These are phyloP conservation scores for Xerocomus brunneocitrinus DNA, from an alignment of 768 basidiomycete genomes.

Conservation along the genomic window DNA sequence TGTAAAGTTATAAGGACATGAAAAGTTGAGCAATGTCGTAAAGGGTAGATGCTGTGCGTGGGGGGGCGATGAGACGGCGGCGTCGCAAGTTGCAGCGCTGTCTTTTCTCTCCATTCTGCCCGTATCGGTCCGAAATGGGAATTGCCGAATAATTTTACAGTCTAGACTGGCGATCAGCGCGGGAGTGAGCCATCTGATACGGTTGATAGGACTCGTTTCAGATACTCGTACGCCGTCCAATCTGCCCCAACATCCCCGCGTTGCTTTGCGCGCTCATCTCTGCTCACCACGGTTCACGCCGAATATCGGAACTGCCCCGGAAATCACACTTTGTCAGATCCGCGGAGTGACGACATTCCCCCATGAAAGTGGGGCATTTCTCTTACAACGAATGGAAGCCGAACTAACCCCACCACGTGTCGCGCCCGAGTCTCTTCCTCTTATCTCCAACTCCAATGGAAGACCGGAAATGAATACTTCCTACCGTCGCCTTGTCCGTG, in stretches of 20 bases:
- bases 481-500: slow-evolving; percentile 38
- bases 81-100: not conserved
- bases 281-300: slow-evolving; percentile 6
- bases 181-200: slow-evolving; percentile 27
- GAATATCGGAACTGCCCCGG: slow-evolving; percentile 9
- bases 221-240: not conserved
- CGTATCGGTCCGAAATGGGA: slow-evolving; percentile 25
- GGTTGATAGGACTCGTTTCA: slow-evolving; percentile 18
- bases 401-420: too few species aligned
- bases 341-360: not conserved
- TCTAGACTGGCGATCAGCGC: slow-evolving; percentile 7
- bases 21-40: not conserved
- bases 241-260: not conserved
- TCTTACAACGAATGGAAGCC: too few species aligned
- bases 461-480: slow-evolving; percentile 13
- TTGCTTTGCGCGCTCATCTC: too few species aligned
- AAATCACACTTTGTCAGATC: not conserved
- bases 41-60: not conserved
- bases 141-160: slow-evolving; percentile 9
- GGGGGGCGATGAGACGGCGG: not conserved
- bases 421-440: slow-evolving; percentile 11
- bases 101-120: slow-evolving; percentile 5
- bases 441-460: slow-evolving; percentile 19
- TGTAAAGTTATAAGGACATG: not conserved
- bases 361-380: too few species aligned